Conservation (phyloP, 371 early-diverging fungal genomes). For the Mortierella sp. region DNA sequence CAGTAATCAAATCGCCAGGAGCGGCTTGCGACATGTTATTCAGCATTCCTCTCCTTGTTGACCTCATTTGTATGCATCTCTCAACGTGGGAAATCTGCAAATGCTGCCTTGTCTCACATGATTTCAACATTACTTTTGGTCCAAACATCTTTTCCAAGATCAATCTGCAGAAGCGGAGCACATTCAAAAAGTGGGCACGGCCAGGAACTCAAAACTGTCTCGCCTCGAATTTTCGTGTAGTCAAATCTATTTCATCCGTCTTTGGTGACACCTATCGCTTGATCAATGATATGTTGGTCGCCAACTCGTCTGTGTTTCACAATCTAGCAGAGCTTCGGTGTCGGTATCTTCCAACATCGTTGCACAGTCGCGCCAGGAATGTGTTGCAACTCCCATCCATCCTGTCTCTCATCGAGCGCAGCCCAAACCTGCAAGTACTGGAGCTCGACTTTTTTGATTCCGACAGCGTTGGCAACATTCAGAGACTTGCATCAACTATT, state of each 20-base stretch:
- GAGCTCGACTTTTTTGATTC: not conserved
- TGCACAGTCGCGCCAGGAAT: not conserved
- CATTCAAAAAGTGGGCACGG: not conserved
- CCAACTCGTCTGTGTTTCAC: not conserved
- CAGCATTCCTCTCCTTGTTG: not conserved
- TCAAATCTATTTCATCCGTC: not conserved
- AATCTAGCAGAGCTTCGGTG: not conserved
- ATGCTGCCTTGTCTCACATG: not conserved
- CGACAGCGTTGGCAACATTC: not conserved
- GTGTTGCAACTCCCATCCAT: not conserved
- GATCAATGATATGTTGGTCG: not conserved
- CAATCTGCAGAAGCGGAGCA: not conserved
- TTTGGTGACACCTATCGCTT: not conserved
- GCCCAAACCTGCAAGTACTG: not conserved
- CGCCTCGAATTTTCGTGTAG: not conserved
- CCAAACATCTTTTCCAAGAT: not conserved
- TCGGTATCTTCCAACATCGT: not conserved
- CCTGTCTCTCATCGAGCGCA: not conserved
- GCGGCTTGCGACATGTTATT: too few species aligned
- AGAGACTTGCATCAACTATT: not conserved
- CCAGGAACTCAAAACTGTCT: not conserved
- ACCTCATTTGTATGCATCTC: not conserved
- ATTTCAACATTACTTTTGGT: not conserved
- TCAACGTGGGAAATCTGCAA: not conserved
- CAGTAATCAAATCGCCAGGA: too few species aligned